These are phyloP conservation scores for Colletotrichum scovillei DNA, from an alignment of 2,329 filamentous ascomycete species.

Conservation along the genomic window DNA sequence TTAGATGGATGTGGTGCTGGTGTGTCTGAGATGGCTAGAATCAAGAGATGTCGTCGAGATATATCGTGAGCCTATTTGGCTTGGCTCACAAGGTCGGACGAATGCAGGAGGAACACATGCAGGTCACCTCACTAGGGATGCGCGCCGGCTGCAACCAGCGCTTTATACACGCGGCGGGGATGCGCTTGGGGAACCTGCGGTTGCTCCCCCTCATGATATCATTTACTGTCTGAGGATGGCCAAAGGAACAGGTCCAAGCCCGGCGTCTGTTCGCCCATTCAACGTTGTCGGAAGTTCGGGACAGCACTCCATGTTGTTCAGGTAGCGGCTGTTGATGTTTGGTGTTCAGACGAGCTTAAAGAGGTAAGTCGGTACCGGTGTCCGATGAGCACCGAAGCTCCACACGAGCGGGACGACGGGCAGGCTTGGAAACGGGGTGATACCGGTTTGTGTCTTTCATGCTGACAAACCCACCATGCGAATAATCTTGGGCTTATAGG, in stretches of 20 bases:
- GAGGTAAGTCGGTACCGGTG: background rate
- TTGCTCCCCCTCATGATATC: background rate
- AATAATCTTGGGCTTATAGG: background rate
- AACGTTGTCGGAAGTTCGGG: background rate
- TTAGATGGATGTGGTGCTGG: background rate
- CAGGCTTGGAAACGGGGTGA: background rate
- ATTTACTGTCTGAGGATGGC: background rate
- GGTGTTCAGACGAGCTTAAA: background rate
- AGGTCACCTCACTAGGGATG: background rate
- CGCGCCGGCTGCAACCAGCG: background rate
- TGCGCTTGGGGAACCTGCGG: conserved; percentile 11
- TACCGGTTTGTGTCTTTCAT: background rate
- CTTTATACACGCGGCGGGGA: background rate
- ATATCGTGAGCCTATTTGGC: background rate
- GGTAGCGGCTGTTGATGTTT: background rate
- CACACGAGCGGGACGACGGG: background rate
- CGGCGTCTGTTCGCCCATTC: background rate
- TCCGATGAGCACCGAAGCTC: background rate
- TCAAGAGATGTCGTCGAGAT: background rate
- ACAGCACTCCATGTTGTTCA: background rate
- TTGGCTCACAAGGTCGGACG: background rate
- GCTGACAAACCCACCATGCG: background rate
- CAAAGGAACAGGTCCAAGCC: background rate
- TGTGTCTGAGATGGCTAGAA: background rate
- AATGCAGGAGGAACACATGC: background rate